A percentile compares a stretch with the other conserved stretches of the same genome.
Conservation (phyloP, 2,329 filamentous ascomycete species). For the Emericellopsis cladophorae region DNA sequence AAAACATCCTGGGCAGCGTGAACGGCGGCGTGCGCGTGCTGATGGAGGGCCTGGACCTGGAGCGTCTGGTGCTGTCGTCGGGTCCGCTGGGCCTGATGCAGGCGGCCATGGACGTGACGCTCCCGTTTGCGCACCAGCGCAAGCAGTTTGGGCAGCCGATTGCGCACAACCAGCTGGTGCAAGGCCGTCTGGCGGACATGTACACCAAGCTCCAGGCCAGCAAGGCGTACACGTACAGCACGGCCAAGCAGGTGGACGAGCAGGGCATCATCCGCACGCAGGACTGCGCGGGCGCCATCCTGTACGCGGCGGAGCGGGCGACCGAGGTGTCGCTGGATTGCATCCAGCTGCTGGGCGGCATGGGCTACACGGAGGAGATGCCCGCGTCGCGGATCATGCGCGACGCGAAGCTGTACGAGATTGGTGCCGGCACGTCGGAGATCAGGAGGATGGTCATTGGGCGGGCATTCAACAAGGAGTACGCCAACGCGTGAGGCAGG, state of each 20-base stretch:
- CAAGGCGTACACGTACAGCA: conserved; percentile 76
- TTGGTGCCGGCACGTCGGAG: conserved; percentile 92
- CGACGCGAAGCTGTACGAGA: conserved; percentile 77
- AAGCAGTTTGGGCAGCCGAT: conserved; percentile 82
- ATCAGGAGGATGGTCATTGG: conserved; percentile 91
- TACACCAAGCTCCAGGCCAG: conserved; percentile 84
- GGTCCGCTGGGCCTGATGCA: conserved; percentile 94
- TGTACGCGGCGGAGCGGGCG: conserved; percentile 85
- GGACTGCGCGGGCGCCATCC: conserved; percentile 87
- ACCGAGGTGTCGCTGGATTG: conserved; percentile 79
- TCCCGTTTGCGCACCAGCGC: conserved; percentile 81
- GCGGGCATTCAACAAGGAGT: conserved; percentile 81
- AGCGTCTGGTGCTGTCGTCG: conserved; percentile 81
- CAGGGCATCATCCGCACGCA: conserved; percentile 62
- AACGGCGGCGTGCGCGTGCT: conserved; percentile 80
- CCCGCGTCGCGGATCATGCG: conserved; percentile 74
- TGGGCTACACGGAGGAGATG: conserved; percentile 94
- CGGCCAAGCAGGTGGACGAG: conserved; percentile 71
- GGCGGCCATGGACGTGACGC: conserved; percentile 68
- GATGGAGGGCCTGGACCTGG: conserved; percentile 93
- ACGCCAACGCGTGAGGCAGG: conserved; percentile 25
- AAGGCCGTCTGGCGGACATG: conserved; percentile 93
- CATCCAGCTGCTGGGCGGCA: conserved; percentile 86
- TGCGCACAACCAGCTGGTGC: conserved; percentile 84
- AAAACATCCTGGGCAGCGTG: conserved; percentile 67